Conservation (phyloP, 1,284 basidiomycete species). For the Cutaneotrichosporon daszewskae region DNA sequence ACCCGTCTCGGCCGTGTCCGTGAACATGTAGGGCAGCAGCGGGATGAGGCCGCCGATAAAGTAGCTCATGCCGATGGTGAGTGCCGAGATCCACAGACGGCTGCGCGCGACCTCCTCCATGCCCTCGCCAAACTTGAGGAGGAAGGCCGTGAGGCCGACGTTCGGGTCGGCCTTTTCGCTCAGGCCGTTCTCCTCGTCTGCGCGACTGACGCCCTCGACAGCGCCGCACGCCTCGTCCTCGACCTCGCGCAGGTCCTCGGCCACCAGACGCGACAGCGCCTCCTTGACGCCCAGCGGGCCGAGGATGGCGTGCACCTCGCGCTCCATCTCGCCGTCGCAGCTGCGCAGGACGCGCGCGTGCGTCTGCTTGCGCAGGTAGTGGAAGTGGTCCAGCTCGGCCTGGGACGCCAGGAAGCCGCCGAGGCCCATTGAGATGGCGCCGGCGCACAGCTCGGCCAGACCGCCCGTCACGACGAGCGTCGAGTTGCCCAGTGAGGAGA, state of each 20-base stretch:
- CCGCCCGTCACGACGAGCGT: constrained; percentile 85
- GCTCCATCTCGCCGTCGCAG: constrained; percentile 90
- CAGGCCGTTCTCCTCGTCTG: constrained; percentile 64
- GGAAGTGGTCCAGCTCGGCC: constrained; percentile 90
- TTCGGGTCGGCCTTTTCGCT: constrained; percentile 50
- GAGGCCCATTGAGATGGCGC: constrained; percentile 93
- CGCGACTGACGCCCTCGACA: constrained; percentile 29
- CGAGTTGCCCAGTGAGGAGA: constrained; percentile 83
- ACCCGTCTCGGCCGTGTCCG: constrained; percentile 50
- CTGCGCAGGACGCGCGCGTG: constrained; percentile 75
- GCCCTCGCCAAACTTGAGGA: constrained; percentile 88
- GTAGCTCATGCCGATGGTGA: constrained; percentile 86
- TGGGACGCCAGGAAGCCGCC: constrained; percentile 96
- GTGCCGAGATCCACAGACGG: constrained; percentile 70
- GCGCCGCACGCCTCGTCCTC: constrained; percentile 50
- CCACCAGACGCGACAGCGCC: constrained; percentile 69
- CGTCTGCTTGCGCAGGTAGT: constrained; percentile 68
- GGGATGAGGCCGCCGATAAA: constrained; percentile 74
- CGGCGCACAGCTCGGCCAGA: constrained; percentile 84
- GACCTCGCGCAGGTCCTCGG: constrained; percentile 63
- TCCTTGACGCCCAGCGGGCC: constrained; percentile 84
- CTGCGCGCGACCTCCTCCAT: constrained; percentile 75
- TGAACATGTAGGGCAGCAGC: constrained; percentile 85
- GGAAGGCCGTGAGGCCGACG: constrained; percentile 78
- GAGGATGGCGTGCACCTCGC: constrained; percentile 83